Evolutionary conservation across 306 rosid species (phyloP), one percentile per base, ranked within the genome.

Genomic region (Trifolium subterraneum): DNA sequence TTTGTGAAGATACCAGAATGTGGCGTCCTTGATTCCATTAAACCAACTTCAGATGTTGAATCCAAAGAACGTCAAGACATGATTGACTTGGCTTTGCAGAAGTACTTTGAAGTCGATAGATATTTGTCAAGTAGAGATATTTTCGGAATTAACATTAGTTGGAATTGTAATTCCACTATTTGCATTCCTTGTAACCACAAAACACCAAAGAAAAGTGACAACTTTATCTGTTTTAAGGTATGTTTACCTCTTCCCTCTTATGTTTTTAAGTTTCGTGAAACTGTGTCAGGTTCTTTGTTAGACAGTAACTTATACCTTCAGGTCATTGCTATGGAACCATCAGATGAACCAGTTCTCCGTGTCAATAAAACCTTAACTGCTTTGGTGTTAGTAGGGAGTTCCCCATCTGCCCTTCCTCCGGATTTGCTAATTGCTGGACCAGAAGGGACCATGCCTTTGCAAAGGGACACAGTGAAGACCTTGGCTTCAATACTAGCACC

Each of bases 241-340:
- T 67, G 15, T 61, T 63, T 18, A 50, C 42, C 74, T 51, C 60
- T 72, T 35, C 72, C 45, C 59, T 72, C 16, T 10, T 19, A 47
- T 58, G 16, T 13, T 44, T 66, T 14, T 29, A 9, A 78, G 50
- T 51, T 76, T 78, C 22, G 5, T 19, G 72, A 61, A 62, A 48
- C 42, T 50, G 9, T 58, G 22, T 62, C 59, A 1, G 42, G 71
- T 84, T 85, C 75, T 59, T 56, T 72, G 62, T 71, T 56, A 71
- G 81, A 45, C 35, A 55, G 78, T 77, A 70, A 81, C 85, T 69
- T 69, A 63, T 78, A 68, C 78, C 70, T 77, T 74, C 81, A 91
- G 97, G 97, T 87, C 77, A 81, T 89, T 76, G 95, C 93, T 48
- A 87, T 90, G 93, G 97, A 94, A 87, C 98, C 98, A 75, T 83